Percentiles rank a stretch among this genome's conserved stretches.
phyloP scores from a whole-genome alignment of 1,284 basidiomycete genomes.

The Ceratobasidium sp. region DNA sequence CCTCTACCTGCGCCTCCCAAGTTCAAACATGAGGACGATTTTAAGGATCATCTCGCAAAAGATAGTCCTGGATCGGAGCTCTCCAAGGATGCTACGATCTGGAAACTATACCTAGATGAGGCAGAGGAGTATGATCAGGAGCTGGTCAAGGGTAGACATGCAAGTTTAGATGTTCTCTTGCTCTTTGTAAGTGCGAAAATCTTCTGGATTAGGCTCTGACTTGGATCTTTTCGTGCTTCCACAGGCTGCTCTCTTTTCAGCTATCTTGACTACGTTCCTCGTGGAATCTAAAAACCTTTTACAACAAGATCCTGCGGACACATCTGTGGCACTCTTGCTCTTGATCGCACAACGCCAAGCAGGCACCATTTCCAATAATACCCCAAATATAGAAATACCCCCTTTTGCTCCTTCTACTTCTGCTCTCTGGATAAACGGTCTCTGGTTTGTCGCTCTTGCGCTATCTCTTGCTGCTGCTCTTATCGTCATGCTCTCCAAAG shows the following conservation, averaged over 20 bases:
- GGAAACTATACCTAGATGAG: conserved; percentile 15
- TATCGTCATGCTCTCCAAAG: conserved; percentile 20
- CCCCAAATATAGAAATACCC: background rate
- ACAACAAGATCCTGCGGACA: conserved; percentile 1
- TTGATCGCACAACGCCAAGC: background rate
- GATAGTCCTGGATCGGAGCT: background rate
- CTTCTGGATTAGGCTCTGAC: background rate
- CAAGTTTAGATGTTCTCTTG: conserved; percentile 11
- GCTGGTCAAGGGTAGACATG: conserved; percentile 2
- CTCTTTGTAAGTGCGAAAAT: background rate
- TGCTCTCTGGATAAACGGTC: conserved; percentile 10
- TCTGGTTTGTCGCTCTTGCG: conserved; percentile 32
- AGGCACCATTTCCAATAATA: background rate
- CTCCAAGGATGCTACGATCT: background rate
- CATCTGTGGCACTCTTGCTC: background rate
- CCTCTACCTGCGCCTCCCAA: background rate
- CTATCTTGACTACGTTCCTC: conserved; percentile 31
- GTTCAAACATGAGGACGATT: conserved; percentile 29
- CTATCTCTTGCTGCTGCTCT: conserved; percentile 10
- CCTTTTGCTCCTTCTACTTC: background rate
- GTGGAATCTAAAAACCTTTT: conserved; percentile 20
- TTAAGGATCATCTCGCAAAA: background rate
- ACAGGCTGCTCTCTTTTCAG: conserved; percentile 34
- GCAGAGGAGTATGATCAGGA: conserved; percentile 8
- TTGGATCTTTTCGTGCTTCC: background rate